These are phyloP conservation scores for Crithidia mellificae DNA, from an alignment of 208 protist genomes.

Conservation along the genomic window DNA sequence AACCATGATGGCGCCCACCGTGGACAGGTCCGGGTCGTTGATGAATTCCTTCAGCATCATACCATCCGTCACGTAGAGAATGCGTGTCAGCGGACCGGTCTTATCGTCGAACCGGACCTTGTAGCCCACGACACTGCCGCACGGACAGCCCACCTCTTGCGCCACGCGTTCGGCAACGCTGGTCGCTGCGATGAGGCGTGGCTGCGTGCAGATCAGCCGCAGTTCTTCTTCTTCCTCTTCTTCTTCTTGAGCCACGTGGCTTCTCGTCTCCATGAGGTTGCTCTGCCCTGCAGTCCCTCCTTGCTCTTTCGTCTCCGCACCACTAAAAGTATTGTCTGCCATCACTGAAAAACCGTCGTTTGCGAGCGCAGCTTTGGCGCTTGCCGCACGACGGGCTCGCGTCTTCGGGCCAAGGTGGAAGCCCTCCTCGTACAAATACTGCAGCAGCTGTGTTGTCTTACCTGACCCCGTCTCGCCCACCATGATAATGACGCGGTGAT, in stretches of 20 bases:
- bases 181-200: constrained; percentile 98
- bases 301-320: too few relatives aligned
- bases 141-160: constrained; percentile 90
- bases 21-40: constrained; percentile 90
- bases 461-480: constrained; percentile 94
- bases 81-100: constrained; percentile 83
- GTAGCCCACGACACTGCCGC: constrained; percentile 95
- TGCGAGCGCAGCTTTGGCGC: too few relatives aligned
- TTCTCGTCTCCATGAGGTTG: background rate
- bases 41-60: constrained; percentile 98
- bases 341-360: too few relatives aligned
- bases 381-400: background rate
- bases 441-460: constrained; percentile 92
- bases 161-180: constrained; percentile 98
- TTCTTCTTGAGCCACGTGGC: background rate
- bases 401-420: constrained; percentile 43
- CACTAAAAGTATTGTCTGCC: too few relatives aligned
- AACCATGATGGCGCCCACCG: constrained; percentile 98
- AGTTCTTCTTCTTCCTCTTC: constrained; percentile 43
- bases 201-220: constrained; percentile 97
- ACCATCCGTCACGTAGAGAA: constrained; percentile 99
- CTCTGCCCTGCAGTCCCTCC: too few relatives aligned
- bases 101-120: constrained; percentile 98
- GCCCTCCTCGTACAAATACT: constrained; percentile 88
- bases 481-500: constrained; percentile 88